Percentiles rank a stretch among this genome's conserved stretches.
Evolutionary conservation across 2,329 filamentous ascomycete genomes (phyloP).

Genomic region (Calonectria crousiana): DNA sequence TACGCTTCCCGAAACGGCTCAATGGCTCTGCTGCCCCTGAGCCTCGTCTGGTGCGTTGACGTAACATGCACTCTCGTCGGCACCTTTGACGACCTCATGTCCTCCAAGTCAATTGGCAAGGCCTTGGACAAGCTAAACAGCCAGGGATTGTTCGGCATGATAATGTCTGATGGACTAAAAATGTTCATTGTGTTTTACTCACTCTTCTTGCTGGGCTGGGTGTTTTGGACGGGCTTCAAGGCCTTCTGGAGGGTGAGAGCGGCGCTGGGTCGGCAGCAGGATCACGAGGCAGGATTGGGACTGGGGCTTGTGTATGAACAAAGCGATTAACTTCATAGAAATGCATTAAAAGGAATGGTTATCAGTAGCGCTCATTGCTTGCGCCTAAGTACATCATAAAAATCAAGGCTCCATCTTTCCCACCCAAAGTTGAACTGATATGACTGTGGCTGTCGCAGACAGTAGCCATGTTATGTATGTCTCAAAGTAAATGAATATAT

Average conservation of each 20-base stretch:
- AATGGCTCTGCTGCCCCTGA: conserved; percentile 32
- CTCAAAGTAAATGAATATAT: background rate
- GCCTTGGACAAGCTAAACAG: conserved; percentile 7
- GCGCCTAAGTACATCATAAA: conserved; percentile 20
- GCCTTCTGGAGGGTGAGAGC: conserved; percentile 29
- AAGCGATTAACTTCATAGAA: conserved; percentile 21
- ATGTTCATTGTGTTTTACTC: conserved; percentile 11
- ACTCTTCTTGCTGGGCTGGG: conserved; percentile 29
- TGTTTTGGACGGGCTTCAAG: conserved; percentile 28
- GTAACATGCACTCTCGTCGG: conserved; percentile 12
- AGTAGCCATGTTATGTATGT: background rate
- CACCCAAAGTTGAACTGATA: background rate
- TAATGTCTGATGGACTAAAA: conserved; percentile 15
- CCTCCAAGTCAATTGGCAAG: conserved; percentile 5
- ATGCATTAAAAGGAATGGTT: conserved; percentile 24
- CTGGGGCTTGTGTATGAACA: conserved; percentile 20
- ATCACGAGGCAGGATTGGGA: conserved; percentile 26
- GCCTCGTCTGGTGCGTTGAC: conserved; percentile 29
- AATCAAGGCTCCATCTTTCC: conserved; percentile 15
- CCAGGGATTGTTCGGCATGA: background rate
- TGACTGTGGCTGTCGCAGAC: background rate
- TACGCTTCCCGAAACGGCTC: conserved; percentile 34
- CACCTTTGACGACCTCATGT: conserved; percentile 22
- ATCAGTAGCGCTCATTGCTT: conserved; percentile 13
- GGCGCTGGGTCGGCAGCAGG: conserved; percentile 9